A percentile compares a stretch with the other conserved stretches of the same genome.
phyloP scores from a whole-genome alignment of 208 protist genomes.

The Crithidia expoeki region DNA sequence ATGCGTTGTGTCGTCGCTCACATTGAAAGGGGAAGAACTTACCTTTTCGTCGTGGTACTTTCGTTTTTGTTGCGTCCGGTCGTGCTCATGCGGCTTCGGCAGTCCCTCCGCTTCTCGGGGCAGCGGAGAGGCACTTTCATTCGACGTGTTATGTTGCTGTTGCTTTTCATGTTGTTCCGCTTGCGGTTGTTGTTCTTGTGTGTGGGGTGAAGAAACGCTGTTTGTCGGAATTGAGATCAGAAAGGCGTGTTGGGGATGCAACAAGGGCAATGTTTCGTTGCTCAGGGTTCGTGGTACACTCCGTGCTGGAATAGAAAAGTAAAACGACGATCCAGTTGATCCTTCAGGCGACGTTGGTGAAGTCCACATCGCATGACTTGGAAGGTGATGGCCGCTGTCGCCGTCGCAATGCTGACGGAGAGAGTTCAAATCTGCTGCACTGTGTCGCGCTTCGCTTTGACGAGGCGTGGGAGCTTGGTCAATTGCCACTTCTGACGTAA shows the following conservation, averaged over 20 bases:
- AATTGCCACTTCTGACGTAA: background rate
- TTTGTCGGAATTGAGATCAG: background rate
- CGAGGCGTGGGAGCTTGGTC: background rate
- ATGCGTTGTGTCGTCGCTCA: background rate
- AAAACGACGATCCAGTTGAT: constrained; percentile 9
- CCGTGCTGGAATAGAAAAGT: constrained; percentile 21
- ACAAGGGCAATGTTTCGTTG: background rate
- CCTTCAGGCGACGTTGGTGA: background rate
- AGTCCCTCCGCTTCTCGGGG: background rate
- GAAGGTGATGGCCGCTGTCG: background rate
- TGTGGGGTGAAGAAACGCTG: background rate
- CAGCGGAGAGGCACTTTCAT: background rate
- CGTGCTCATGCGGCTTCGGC: background rate
- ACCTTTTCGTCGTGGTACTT: background rate
- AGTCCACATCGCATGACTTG: background rate
- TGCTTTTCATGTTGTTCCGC: background rate
- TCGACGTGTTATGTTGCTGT: constrained; percentile 8
- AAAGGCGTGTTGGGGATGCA: background rate
- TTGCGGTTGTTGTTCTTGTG: background rate
- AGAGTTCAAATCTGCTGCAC: background rate
- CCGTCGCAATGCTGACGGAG: background rate
- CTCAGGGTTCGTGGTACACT: background rate
- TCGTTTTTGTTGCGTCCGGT: background rate
- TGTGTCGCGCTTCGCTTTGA: too few species aligned
- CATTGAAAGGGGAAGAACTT: background rate